Conservation (phyloP, 768 basidiomycete species). For the Tulasnella sp. region DNA sequence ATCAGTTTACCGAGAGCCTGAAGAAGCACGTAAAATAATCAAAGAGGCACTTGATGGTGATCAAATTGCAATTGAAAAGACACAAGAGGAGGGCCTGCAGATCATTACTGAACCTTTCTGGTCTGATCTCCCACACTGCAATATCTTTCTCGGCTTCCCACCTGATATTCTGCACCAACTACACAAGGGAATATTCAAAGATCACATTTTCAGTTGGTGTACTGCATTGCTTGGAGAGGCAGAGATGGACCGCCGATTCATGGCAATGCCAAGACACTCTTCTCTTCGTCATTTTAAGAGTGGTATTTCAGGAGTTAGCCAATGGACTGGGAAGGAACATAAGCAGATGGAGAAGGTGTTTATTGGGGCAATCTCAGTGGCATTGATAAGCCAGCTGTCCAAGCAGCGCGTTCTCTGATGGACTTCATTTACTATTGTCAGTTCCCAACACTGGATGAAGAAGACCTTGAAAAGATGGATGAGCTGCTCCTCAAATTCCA, state of each 20-base stretch:
- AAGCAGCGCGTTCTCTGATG: slow-evolving; percentile 31
- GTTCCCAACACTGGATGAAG: no score
- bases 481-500: background rate
- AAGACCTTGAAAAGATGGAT: slow-evolving; percentile 9
- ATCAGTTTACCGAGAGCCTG: background rate
- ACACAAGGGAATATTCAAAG: slow-evolving; percentile 26
- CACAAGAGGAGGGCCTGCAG: slow-evolving; percentile 33
- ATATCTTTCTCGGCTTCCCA: slow-evolving; percentile 44
- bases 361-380: no score
- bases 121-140: slow-evolving; percentile 41
- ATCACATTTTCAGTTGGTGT: slow-evolving; percentile 45
- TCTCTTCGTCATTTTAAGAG: slow-evolving; percentile 23
- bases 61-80: slow-evolving; percentile 33
- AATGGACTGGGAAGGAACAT: slow-evolving; percentile 28
- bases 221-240: slow-evolving; percentile 22
- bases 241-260: slow-evolving; percentile 33
- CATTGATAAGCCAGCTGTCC: slow-evolving; percentile 31
- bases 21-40: background rate
- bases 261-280: slow-evolving; percentile 31
- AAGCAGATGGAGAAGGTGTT: slow-evolving; percentile 40
- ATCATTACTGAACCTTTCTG: slow-evolving; percentile 41
- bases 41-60: no score
- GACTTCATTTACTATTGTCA: no score
- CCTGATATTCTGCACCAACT: slow-evolving; percentile 44
- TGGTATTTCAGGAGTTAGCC: slow-evolving; percentile 17